Evolutionary conservation across 495 filamentous ascomycete species (phyloP).

Genomic region (Extremus antarcticus): DNA sequence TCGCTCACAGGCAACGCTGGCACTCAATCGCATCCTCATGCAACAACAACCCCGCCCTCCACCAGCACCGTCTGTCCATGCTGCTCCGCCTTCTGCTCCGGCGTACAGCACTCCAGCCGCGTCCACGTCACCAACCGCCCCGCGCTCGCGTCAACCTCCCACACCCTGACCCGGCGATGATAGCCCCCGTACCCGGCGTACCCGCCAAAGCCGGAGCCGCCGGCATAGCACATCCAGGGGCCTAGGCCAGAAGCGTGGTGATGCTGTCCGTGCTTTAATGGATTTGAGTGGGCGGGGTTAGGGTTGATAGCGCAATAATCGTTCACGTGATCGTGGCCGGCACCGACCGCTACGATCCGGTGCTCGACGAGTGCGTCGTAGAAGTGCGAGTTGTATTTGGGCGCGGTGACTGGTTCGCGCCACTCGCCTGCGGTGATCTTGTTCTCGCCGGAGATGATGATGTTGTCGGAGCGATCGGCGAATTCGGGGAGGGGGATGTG

Average conservation of each 20-base stretch:
- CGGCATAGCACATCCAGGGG: conserved; percentile 98
- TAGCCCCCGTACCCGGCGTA: conserved; percentile 86
- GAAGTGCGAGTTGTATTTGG: conserved; percentile 78
- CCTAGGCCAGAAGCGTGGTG: conserved; percentile 24
- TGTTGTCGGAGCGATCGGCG: conserved; percentile 35
- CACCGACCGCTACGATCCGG: conserved; percentile 73
- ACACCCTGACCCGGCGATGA: conserved; percentile 73
- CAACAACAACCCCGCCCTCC: conserved; percentile 57
- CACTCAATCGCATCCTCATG: background rate
- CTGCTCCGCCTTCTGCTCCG: conserved; percentile 52
- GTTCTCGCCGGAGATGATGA: conserved; percentile 35
- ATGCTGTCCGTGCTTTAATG: background rate
- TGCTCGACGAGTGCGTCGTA: conserved; percentile 75
- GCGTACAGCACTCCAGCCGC: conserved; percentile 60
- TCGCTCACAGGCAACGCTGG: no score
- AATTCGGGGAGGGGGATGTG: conserved; percentile 96
- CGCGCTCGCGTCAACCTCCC: conserved; percentile 84
- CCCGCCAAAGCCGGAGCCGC: conserved; percentile 79
- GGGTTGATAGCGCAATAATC: conserved; percentile 77
- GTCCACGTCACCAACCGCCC: conserved; percentile 85
- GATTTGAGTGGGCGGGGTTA: background rate
- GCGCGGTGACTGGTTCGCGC: conserved; percentile 73
- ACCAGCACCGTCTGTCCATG: conserved; percentile 84
- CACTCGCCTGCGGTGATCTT: conserved; percentile 47
- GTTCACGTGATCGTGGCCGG: conserved; percentile 94